These are phyloP conservation scores for Rhizophora mangle DNA, from an alignment of 345 rosid genomes.

Conservation along the genomic window DNA sequence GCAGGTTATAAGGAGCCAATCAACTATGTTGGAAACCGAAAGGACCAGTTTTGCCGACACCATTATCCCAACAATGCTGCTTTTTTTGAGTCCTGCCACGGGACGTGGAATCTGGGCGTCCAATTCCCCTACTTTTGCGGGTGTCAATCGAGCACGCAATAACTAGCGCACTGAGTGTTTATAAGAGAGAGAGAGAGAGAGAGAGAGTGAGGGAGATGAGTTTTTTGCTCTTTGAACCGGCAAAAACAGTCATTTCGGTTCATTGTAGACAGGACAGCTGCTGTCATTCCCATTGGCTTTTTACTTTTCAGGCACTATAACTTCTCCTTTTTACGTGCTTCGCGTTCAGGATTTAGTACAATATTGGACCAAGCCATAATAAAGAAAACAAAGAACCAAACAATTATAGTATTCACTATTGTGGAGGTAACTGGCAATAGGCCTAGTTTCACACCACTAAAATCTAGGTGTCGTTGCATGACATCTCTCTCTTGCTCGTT, in stretches of 20 bases:
- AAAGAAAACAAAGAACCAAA: not conserved
- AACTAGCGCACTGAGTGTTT: not conserved
- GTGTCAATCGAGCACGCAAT: not conserved
- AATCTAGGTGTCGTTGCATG: not conserved
- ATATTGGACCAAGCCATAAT: no score
- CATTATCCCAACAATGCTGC: not conserved
- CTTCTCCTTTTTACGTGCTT: not conserved
- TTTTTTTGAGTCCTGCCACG: conserved; percentile 9
- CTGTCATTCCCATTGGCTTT: not conserved
- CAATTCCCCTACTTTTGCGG: not conserved
- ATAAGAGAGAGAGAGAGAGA: not conserved
- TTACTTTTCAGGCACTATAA: not conserved
- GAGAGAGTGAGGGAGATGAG: not conserved
- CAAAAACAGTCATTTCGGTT: not conserved
- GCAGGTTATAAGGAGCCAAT: no score
- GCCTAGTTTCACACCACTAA: not conserved
- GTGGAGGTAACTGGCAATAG: not conserved
- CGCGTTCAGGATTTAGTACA: no score
- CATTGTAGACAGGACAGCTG: not conserved
- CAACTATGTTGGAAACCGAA: no score
- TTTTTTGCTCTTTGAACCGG: not conserved
- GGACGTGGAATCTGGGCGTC: not conserved
- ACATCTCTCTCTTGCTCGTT: not conserved
- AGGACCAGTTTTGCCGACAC: not conserved
- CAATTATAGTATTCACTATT: conserved; percentile 15